These are phyloP conservation scores for Coemansia interrupta DNA, from an alignment of 192 early-diverging fungal genomes.

Conservation along the genomic window DNA sequence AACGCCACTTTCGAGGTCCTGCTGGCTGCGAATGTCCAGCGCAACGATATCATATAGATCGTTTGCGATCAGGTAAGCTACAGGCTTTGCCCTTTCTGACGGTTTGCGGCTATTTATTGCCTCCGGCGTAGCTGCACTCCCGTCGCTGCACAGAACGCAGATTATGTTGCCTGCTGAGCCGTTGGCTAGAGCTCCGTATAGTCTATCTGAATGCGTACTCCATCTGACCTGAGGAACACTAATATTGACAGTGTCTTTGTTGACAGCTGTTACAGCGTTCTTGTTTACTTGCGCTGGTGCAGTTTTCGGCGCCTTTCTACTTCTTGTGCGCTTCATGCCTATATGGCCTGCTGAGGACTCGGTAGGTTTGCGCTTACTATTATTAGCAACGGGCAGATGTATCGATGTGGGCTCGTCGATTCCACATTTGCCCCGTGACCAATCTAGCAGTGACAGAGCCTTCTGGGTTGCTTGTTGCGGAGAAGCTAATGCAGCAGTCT, in stretches of 20 bases:
- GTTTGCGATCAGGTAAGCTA: not conserved
- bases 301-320: not conserved
- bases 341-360: not conserved
- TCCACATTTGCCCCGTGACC: not conserved
- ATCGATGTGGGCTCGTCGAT: not conserved
- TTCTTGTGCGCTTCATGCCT: not conserved
- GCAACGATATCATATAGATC: not conserved
- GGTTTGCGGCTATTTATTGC: not conserved
- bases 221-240: no score
- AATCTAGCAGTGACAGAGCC: not conserved
- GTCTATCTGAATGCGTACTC: no score
- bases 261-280: no score
- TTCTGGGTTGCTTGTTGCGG: not conserved
- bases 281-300: no score
- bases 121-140: no score
- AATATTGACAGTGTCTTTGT: no score
- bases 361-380: conserved; percentile 3
- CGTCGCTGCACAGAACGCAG: no score
- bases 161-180: no score
- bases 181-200: no score
- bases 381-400: not conserved
- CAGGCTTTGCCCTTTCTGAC: not conserved
- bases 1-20: not conserved
- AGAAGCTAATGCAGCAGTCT: no score
- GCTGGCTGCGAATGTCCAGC: not conserved